Base-by-base conservation (phyloP, 148 eudicot genomes). In the Rheum nobile region DNA sequence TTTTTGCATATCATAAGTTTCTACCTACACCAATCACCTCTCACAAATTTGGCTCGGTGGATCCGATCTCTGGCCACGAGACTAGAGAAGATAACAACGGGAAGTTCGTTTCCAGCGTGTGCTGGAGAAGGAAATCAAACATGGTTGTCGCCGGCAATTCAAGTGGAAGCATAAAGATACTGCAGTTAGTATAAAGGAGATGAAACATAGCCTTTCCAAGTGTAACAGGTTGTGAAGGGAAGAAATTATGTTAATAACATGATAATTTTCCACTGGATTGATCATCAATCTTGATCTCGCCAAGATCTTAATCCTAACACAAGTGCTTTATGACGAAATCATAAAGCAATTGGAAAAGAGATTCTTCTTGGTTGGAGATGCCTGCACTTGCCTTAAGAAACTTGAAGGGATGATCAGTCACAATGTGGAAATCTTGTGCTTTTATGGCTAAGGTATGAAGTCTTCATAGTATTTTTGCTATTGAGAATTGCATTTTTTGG, bases 71-170 rank as follows among this genome's bases (percentile, higher is more conserved):
- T 39, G 85, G 82, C 41, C 71, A 72, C 14, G 90, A 85, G 42
- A 74, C 47, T 48, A 74, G 46, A 21, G 89, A 86, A 42, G 82
- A 77, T 50, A 70, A 76, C 72, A 70, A 72, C 65, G 86, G 85
- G 24, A 83, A 77, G 69, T 88, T 88, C 80, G 88, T 88, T 79
- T 84, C 92, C 8, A 86, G 88, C 77, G 86, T 88, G 43, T 88
- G 92, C 50, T 88, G 92, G 88, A 81, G 87, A 73, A 74, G 75
- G 31, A 84, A 83, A 73, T 84, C 86, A 8, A 74, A 85, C 50
- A 84, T 82, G 75, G 75, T 86, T 59, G 88, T 80, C 72, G 86
- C 92, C 9, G 88, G 90, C 54, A 88, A 88, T 46, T 88, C 92
- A 10, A 48, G 77, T 42, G 92, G 92, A 65, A 74, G 82, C 71